Evolutionary conservation across 2,329 filamentous ascomycete species (phyloP).

Genomic region (Neopestalotiopsis sp.): DNA sequence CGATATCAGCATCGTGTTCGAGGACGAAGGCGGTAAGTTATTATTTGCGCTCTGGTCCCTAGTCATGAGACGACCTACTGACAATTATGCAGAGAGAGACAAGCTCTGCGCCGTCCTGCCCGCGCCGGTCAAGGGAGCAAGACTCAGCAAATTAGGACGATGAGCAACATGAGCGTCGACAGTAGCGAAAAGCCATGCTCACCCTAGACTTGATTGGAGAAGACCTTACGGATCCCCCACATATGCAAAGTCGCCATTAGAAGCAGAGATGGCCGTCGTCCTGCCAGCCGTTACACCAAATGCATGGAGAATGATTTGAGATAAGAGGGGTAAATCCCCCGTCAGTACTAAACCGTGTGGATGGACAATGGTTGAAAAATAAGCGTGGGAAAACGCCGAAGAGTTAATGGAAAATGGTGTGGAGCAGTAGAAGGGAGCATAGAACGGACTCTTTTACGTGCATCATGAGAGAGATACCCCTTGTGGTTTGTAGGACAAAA

Average conservation of each 20-base stretch:
- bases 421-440: neutral
- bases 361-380: slow-evolving; percentile 4
- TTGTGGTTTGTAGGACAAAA: slow-evolving; percentile 24
- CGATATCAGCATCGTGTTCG: slow-evolving; percentile 86
- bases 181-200: no score
- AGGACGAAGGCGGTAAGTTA: slow-evolving; percentile 74
- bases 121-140: slow-evolving; percentile 60
- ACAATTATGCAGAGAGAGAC: slow-evolving; percentile 56
- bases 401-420: neutral
- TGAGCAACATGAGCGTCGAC: neutral
- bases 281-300: neutral
- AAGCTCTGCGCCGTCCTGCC: slow-evolving; percentile 57
- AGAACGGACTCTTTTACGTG: slow-evolving; percentile 21
- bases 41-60: slow-evolving; percentile 2
- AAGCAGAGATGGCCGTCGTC: neutral
- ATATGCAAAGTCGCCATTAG: neutral
- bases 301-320: neutral
- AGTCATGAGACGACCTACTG: slow-evolving; percentile 16
- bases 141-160: slow-evolving; percentile 38
- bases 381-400: slow-evolving; percentile 9
- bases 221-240: neutral
- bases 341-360: no score
- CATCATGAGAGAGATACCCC: slow-evolving; percentile 29
- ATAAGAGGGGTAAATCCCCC: no score
- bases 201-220: no score